phyloP scores from a whole-genome alignment of 176 grass and related monocot genomes.

The Pharus latifolius region DNA sequence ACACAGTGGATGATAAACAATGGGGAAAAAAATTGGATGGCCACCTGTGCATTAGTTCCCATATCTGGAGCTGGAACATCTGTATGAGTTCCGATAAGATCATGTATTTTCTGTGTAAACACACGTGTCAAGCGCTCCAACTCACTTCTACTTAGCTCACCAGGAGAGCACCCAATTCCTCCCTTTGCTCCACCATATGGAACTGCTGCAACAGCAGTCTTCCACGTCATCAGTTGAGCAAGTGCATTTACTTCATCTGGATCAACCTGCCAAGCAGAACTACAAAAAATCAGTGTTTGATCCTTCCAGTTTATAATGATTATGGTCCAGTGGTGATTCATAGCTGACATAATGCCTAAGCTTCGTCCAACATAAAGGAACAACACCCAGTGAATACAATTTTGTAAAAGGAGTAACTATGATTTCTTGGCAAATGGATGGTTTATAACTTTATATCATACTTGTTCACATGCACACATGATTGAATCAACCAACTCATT shows the following conservation, averaged over 20 bases:
- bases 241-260: slow-evolving; percentile 93
- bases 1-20: neutral
- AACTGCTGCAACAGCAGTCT: slow-evolving; percentile 79
- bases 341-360: neutral
- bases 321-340: neutral
- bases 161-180: slow-evolving; percentile 79
- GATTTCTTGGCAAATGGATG: neutral
- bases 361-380: neutral
- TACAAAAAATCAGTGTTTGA: neutral
- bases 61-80: slow-evolving; percentile 95
- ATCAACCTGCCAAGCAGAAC: slow-evolving; percentile 48
- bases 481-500: neutral
- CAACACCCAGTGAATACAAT: neutral
- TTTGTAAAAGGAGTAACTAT: neutral
- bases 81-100: slow-evolving; percentile 80
- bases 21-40: neutral
- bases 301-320: neutral
- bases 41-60: slow-evolving; percentile 89
- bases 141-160: slow-evolving; percentile 72
- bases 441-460: neutral
- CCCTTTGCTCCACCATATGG: slow-evolving; percentile 98
- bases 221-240: slow-evolving; percentile 99
- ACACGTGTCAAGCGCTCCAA: slow-evolving; percentile 89
- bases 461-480: neutral
- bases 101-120: slow-evolving; percentile 99